A percentile compares a stretch with the other conserved stretches of the same genome.
These are phyloP conservation scores for Ogataea ganodermae DNA, from an alignment of 805 yeast species.

Conservation along the genomic window DNA sequence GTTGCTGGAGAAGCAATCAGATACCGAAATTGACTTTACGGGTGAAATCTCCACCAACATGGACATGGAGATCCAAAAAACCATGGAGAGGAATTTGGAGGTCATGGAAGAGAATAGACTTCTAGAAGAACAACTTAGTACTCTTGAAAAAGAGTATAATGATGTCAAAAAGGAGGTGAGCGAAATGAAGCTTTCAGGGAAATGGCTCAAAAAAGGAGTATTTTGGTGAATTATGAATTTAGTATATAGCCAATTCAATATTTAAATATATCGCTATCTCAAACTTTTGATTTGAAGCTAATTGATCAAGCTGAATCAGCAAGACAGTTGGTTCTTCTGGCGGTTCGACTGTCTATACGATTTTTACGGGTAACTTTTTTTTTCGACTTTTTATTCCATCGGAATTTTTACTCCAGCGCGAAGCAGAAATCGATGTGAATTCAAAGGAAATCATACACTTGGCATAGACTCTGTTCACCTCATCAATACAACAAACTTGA, in stretches of 20 bases:
- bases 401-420: neutral
- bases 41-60: constrained; percentile 35
- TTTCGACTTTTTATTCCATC: neutral
- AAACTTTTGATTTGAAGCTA: too few relatives aligned
- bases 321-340: neutral
- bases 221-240: constrained; percentile 21
- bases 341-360: neutral
- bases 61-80: constrained; percentile 55
- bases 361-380: constrained; percentile 5
- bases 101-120: constrained; percentile 65
- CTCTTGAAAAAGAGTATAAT: constrained; percentile 39
- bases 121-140: constrained; percentile 53
- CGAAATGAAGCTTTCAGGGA: constrained; percentile 35
- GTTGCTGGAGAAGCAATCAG: constrained; percentile 35
- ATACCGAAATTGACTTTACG: constrained; percentile 28
- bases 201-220: constrained; percentile 38
- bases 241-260: neutral
- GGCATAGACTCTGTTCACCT: too few relatives aligned
- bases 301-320: neutral
- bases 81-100: constrained; percentile 62
- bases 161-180: constrained; percentile 37
- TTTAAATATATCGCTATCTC: neutral
- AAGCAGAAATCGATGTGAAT: neutral
- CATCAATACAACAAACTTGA: neutral
- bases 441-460: too few relatives aligned